phyloP scores from a whole-genome alignment of 176 grass and related monocot genomes.

The Chloris gayana region DNA sequence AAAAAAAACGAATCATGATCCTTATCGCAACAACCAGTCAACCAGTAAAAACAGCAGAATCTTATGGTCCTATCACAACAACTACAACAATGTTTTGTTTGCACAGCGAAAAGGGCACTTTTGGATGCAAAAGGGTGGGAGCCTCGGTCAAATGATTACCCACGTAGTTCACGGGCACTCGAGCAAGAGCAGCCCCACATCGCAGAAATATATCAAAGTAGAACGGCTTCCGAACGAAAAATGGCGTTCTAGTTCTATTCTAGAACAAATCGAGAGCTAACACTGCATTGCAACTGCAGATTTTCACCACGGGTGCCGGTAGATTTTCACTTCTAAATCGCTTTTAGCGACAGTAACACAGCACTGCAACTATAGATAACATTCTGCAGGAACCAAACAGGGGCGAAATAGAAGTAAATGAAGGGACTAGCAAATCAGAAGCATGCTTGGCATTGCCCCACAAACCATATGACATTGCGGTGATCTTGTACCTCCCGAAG shows the following conservation, averaged over 20 bases:
- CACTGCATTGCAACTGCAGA: too few species aligned
- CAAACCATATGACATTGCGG: background rate
- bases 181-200: slow-evolving; percentile 33
- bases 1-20: slow-evolving; percentile 12
- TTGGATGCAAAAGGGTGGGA: slow-evolving; percentile 37
- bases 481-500: background rate
- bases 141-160: slow-evolving; percentile 44
- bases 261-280: slow-evolving; percentile 15
- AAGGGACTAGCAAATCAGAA: background rate
- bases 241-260: background rate
- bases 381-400: background rate
- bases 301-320: background rate
- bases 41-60: slow-evolving; percentile 15
- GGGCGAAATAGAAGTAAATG: background rate
- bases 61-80: slow-evolving; percentile 28
- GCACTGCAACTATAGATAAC: background rate
- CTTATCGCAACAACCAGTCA: slow-evolving; percentile 2
- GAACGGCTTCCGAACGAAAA: background rate
- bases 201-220: slow-evolving; percentile 10
- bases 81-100: slow-evolving; percentile 40
- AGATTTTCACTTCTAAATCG: slow-evolving; percentile 4
- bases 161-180: slow-evolving; percentile 36
- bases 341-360: background rate
- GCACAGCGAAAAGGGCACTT: slow-evolving; percentile 42
- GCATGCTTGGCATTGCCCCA: background rate